phyloP scores from a whole-genome alignment of 768 basidiomycete species.

The Mycena metata region DNA sequence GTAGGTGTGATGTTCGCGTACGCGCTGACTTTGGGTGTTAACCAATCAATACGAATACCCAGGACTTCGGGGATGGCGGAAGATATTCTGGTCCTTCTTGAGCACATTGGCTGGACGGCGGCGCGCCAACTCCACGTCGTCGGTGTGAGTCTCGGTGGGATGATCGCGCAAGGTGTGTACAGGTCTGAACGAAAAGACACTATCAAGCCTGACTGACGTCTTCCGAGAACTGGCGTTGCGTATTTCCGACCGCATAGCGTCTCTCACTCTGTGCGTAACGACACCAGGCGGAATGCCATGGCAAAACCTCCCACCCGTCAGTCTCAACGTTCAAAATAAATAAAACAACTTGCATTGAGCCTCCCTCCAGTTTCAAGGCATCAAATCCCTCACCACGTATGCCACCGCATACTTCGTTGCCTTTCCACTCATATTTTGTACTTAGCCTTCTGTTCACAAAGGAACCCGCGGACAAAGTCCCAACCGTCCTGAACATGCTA shows the following conservation, averaged over 20 bases:
- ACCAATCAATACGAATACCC: background rate
- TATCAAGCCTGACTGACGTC: background rate
- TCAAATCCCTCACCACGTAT: constrained; percentile 52
- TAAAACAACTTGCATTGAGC: background rate
- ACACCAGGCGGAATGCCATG: constrained; percentile 72
- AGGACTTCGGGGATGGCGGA: constrained; percentile 86
- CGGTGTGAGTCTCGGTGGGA: constrained; percentile 84
- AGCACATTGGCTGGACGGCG: constrained; percentile 79
- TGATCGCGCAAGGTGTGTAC: constrained; percentile 79
- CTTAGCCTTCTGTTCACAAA: constrained; percentile 56
- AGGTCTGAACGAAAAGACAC: background rate
- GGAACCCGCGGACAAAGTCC: constrained; percentile 63
- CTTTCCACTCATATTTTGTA: constrained; percentile 6
- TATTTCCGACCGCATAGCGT: constrained; percentile 76
- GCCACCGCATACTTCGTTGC: background rate
- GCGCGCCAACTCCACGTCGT: constrained; percentile 75
- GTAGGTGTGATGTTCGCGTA: constrained; percentile 49
- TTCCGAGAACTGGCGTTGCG: constrained; percentile 73
- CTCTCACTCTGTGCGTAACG: constrained; percentile 77
- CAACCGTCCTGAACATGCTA: constrained; percentile 67
- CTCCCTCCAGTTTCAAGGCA: constrained; percentile 53
- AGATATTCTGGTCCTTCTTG: constrained; percentile 74
- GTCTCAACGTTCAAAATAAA: constrained; percentile 34
- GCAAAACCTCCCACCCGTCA: constrained; percentile 75
- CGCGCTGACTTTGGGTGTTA: background rate